These are phyloP conservation scores for Melaleuca alternifolia DNA, from an alignment of 345 rosid species.

Conservation along the genomic window DNA sequence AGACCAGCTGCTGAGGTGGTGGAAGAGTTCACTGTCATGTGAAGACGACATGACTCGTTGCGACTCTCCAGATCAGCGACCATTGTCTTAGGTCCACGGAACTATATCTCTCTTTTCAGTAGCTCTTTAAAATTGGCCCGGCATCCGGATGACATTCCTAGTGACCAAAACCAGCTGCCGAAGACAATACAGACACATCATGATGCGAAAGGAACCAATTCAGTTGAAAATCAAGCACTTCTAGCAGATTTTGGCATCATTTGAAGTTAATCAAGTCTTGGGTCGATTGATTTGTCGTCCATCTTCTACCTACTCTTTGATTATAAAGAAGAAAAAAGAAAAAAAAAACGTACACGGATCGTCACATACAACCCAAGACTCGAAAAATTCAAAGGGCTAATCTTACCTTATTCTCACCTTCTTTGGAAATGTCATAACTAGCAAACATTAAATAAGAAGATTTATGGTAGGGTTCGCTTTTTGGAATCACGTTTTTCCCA, in stretches of 20 bases:
- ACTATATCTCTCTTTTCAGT: not conserved
- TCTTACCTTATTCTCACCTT: not conserved
- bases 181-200: not conserved
- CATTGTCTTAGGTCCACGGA: not conserved
- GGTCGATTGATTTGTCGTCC: not conserved
- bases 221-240: not conserved
- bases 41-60: not conserved
- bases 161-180: not conserved
- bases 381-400: not conserved
- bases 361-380: not conserved
- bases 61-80: not conserved
- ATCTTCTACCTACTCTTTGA: not conserved
- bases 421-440: not conserved
- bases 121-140: not conserved
- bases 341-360: not conserved
- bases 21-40: not conserved
- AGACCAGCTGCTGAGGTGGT: not conserved
- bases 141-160: not conserved
- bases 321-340: too few relatives aligned
- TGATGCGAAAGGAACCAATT: not conserved
- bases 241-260: not conserved
- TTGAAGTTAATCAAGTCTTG: not conserved
- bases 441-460: not conserved
- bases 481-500: not conserved
- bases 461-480: not conserved